Conservation (phyloP, 2,329 filamentous ascomycete species). For the Penicillium vulpinum region DNA sequence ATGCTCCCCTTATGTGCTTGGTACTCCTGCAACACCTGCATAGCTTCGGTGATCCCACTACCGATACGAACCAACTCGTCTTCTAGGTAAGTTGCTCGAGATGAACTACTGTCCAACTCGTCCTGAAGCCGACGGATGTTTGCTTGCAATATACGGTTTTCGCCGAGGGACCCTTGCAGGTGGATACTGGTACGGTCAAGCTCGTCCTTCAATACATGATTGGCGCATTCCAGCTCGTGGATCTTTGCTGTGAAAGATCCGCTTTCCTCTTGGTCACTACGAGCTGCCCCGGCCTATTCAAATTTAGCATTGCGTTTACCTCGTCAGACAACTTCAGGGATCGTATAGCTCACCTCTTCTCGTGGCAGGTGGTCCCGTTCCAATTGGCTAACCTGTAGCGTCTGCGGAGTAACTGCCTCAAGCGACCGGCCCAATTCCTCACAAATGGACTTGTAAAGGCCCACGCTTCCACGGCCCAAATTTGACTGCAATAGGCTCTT, state of each 20-base stretch:
- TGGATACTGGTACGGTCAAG: not conserved
- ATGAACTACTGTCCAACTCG: not conserved
- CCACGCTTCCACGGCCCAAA: not conserved
- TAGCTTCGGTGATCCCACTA: not conserved
- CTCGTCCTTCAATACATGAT: not conserved
- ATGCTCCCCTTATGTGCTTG: not conserved
- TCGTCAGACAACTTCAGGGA: too few relatives aligned
- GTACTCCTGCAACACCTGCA: not conserved
- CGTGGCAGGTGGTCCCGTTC: not conserved
- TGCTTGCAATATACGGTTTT: not conserved
- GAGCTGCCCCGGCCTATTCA: not conserved
- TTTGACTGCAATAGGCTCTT: not conserved
- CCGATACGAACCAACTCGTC: not conserved
- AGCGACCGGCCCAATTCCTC: not conserved
- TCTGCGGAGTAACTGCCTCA: conserved; percentile 1
- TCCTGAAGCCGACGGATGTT: not conserved
- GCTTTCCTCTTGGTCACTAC: not conserved
- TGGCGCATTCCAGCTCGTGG: not conserved
- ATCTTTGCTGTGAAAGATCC: not conserved
- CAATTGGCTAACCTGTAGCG: not conserved
- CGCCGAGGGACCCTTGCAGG: not conserved
- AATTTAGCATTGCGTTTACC: too few relatives aligned
- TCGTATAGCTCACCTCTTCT: not conserved
- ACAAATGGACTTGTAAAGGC: not conserved
- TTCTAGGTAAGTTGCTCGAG: not conserved